These are phyloP conservation scores for Phialophora chinensis DNA, from an alignment of 2,329 filamentous ascomycete genomes.

Conservation along the genomic window DNA sequence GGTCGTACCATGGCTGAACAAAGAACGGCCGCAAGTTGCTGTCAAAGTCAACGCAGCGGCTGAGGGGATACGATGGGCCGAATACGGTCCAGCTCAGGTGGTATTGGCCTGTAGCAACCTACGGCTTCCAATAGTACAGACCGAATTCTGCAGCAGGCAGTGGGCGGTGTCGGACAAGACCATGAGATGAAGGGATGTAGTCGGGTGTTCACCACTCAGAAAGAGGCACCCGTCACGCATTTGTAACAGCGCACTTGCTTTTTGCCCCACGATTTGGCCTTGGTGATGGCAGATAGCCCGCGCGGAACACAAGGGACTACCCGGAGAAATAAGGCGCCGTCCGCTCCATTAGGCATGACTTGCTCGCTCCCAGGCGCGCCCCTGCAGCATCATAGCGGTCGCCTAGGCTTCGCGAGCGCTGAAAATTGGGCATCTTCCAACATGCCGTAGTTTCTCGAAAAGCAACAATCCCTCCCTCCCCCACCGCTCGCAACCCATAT, in stretches of 20 bases:
- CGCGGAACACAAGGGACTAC: conserved; percentile 14
- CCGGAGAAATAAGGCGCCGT: conserved; percentile 22
- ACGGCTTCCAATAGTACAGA: neutral
- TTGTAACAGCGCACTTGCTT: conserved; percentile 13
- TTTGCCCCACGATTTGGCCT: conserved; percentile 26
- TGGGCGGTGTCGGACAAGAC: conserved; percentile 2
- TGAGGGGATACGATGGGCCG: neutral
- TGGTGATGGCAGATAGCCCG: conserved; percentile 12
- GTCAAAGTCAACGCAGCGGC: neutral
- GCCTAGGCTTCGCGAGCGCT: neutral
- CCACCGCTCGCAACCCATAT: neutral
- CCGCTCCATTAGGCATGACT: conserved; percentile 8
- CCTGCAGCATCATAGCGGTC: neutral
- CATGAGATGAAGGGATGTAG: conserved; percentile 16
- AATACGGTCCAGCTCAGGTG: neutral
- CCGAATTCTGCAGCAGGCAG: conserved; percentile 9
- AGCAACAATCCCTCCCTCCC: neutral
- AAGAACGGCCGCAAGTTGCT: conserved; percentile 7
- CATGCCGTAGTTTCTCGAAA: neutral
- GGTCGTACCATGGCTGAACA: conserved; percentile 36
- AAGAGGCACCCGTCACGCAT: conserved; percentile 10
- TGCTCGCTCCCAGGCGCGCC: neutral
- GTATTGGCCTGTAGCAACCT: neutral
- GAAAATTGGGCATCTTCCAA: neutral
- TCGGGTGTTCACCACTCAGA: conserved; percentile 26